Base-by-base conservation (phyloP, 331 rosid species). In the Spiraea crenata region DNA sequence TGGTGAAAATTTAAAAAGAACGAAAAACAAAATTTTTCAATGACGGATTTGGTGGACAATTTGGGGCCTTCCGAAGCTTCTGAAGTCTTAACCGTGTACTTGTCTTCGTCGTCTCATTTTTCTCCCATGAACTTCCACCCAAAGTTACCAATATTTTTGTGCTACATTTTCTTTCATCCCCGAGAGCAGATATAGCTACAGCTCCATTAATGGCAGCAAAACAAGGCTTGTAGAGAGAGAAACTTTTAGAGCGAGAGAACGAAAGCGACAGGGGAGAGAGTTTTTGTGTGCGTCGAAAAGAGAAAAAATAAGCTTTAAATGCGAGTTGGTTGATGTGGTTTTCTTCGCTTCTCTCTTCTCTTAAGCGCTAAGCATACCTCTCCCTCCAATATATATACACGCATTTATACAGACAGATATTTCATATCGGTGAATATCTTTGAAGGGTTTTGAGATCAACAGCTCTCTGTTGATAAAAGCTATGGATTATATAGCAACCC, bases 301-400 rank as follows among this genome's bases (percentile, higher is more conserved):
- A 67, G 76, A 13, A 20, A 51, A 42, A 61, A 2, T 10, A 56
- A 78, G 95, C 97, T 75, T 87, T 93, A 84, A 89, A 91, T 93
- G 99, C 85, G 84, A 86, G 87, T 85, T 88, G 92, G 98, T 90
- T 83, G 96, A 82, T 77, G 69, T 57, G 81, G 78, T 85, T 78
- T 82, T 85, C 69, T 69, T 44, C 7, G 6, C 55, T 49, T 73
- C 82, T 25, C 0, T 2, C 76, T 75, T 62, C 73, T 75, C 93
- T 88, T 88, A 20, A 41, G 74, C 70, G 76, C 83, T 76, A 85
- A 90, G 89, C 82, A 52, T 6, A 20, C 41, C 35, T 15, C 72
- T 17, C 20, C 46, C 41, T 47, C 55, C 8, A 31, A 9, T 63
- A 41, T 46, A 15, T 64, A 63, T 52, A n/a, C 46, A 56, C 41